A percentile compares a stretch with the other conserved stretches of the same genome.
phyloP scores from a whole-genome alignment of 2,329 filamentous ascomycete genomes.

The Cercospora citrullina region DNA sequence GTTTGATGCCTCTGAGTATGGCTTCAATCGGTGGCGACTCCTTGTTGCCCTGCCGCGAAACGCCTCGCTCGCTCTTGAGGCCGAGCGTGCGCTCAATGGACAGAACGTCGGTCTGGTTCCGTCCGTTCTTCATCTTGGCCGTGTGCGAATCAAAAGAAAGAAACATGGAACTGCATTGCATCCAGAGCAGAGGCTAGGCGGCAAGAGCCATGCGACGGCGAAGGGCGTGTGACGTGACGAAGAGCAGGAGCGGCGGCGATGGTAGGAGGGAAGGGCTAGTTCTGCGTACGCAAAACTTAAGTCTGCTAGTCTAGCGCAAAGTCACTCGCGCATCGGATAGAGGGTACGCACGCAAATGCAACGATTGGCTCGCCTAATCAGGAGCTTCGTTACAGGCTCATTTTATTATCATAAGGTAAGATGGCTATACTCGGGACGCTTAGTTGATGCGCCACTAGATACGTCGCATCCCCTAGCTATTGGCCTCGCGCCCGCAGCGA shows the following conservation, averaged over 20 bases:
- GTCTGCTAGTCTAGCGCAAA: constrained; percentile 2
- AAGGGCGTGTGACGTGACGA: background rate
- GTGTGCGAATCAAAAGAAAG: constrained; percentile 5
- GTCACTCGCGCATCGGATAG: background rate
- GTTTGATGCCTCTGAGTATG: constrained; percentile 22
- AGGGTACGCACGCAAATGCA: background rate
- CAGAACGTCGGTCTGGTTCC: constrained; percentile 20
- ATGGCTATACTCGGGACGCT: constrained; percentile 1
- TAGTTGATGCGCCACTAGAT: background rate
- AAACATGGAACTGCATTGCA: constrained; percentile 7
- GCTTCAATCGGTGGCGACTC: constrained; percentile 18
- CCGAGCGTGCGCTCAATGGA: constrained; percentile 23
- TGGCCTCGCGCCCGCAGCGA: background rate
- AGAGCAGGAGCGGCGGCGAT: background rate
- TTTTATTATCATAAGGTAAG: constrained; percentile 3
- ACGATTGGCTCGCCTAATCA: constrained; percentile 1
- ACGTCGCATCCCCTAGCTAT: background rate
- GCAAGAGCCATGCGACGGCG: constrained; percentile 4
- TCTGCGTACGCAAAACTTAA: background rate
- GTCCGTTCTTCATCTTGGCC: constrained; percentile 21
- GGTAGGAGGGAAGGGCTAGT: constrained; percentile 3
- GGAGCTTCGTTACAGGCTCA: background rate
- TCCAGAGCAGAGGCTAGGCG: background rate
- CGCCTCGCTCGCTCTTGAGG: constrained; percentile 22
- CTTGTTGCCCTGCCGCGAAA: constrained; percentile 25